Conservation (phyloP, 805 yeast species). For the Zygosaccharomyces kombuchaensis region DNA sequence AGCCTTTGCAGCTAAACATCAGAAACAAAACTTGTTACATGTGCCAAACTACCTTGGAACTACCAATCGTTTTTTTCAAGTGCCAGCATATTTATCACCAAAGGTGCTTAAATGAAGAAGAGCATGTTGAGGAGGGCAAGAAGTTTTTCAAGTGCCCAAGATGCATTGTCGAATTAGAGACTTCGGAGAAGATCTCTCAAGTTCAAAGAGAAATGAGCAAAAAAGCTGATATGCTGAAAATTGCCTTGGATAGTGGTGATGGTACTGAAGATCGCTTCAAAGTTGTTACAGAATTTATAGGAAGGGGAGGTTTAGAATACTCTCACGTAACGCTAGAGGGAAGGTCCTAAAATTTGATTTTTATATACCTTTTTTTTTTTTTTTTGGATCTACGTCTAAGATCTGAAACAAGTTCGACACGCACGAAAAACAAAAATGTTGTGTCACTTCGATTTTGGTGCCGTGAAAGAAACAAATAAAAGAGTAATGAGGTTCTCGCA, state of each 20-base stretch:
- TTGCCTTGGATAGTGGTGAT: conserved; percentile 46
- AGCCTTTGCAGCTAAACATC: conserved; percentile 41
- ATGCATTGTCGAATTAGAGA: conserved; percentile 69
- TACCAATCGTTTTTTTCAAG: conserved; percentile 77
- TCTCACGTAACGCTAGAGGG: conserved; percentile 12
- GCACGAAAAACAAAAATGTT: background rate
- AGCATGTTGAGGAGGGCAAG: conserved; percentile 17
- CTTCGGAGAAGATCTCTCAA: conserved; percentile 51
- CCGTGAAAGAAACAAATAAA: background rate
- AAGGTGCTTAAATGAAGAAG: conserved; percentile 59
- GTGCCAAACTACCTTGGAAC: conserved; percentile 62
- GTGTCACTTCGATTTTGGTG: background rate
- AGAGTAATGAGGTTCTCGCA: background rate
- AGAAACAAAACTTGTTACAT: conserved; percentile 62
- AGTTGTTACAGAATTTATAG: conserved; percentile 74
- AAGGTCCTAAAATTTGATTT: background rate
- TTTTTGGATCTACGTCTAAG: conserved; percentile 11
- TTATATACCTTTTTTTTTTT: background rate
- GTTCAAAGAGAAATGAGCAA: conserved; percentile 61
- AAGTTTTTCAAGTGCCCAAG: conserved; percentile 57
- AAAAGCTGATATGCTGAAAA: conserved; percentile 57
- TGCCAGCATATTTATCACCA: conserved; percentile 87
- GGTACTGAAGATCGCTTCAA: conserved; percentile 59
- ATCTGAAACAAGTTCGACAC: conserved; percentile 6
- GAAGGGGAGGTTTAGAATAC: conserved; percentile 78